A percentile compares a stretch with the other conserved stretches of the same genome.
These are phyloP conservation scores for Eutrema japonicum DNA, from an alignment of 345 rosid species.

Conservation along the genomic window DNA sequence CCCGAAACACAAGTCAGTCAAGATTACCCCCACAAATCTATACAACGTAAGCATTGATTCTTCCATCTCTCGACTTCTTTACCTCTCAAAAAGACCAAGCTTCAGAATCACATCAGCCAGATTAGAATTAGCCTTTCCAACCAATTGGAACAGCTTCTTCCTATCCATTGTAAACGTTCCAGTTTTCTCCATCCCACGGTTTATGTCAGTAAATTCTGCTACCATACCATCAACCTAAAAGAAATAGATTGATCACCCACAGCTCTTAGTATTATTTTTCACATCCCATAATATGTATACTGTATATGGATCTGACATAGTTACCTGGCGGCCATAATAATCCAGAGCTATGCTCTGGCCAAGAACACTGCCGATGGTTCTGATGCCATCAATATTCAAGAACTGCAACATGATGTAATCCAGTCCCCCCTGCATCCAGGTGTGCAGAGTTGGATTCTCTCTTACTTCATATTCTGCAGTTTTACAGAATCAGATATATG, in stretches of 20 bases:
- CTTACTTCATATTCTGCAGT: slow-evolving; percentile 89
- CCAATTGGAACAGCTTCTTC: slow-evolving; percentile 93
- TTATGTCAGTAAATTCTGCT: slow-evolving; percentile 95
- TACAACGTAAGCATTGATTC: neutral
- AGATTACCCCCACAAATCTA: neutral
- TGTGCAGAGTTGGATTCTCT: slow-evolving; percentile 68
- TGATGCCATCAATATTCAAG: slow-evolving; percentile 85
- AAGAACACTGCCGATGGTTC: slow-evolving; percentile 91
- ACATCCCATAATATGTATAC: slow-evolving; percentile 18
- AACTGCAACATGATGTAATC: slow-evolving; percentile 90
- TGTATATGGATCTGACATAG: slow-evolving; percentile 18
- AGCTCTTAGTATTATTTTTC: neutral
- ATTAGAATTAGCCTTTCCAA: slow-evolving; percentile 93
- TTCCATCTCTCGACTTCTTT: slow-evolving; percentile 20
- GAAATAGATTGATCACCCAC: slow-evolving; percentile 16
- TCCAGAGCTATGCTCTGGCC: slow-evolving; percentile 98
- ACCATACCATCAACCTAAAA: slow-evolving; percentile 95
- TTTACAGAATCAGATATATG: slow-evolving; percentile 34
- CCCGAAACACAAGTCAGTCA: slow-evolving; percentile 5
- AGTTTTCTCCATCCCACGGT: slow-evolving; percentile 91
- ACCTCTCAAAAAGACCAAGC: slow-evolving; percentile 99
- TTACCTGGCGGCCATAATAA: slow-evolving; percentile 96
- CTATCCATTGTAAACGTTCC: slow-evolving; percentile 96
- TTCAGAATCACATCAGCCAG: slow-evolving; percentile 95
- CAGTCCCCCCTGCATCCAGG: slow-evolving; percentile 94